Percentiles rank a stretch among this genome's conserved stretches.
phyloP scores from a whole-genome alignment of 768 basidiomycete genomes.

The Rhodotorula babjevae region DNA sequence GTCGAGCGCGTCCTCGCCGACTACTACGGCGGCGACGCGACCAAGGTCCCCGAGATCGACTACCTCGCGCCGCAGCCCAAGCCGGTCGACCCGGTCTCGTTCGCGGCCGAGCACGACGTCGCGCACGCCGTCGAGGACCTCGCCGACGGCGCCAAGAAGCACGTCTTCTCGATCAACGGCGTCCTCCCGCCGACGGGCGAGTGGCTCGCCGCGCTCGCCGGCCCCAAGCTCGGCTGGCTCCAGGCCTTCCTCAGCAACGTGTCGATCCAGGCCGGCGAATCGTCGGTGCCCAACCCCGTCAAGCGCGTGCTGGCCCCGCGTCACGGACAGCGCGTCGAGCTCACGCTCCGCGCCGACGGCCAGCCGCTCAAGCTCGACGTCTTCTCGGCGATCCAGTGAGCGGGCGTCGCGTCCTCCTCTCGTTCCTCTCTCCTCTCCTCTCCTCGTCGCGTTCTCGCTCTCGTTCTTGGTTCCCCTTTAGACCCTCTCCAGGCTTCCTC shows the following conservation, averaged over 20 bases:
- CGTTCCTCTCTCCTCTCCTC: background rate
- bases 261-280: constrained; percentile 78
- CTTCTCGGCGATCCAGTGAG: constrained; percentile 6
- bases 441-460: background rate
- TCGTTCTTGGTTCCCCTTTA: background rate
- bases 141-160: constrained; percentile 56
- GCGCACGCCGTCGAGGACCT: constrained; percentile 52
- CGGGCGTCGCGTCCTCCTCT: constrained; percentile 5
- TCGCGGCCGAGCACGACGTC: constrained; percentile 46
- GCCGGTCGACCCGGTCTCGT: constrained; percentile 22
- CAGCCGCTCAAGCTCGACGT: constrained; percentile 38
- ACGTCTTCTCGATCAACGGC: constrained; percentile 50
- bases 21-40: constrained; percentile 70
- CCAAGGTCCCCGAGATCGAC: constrained; percentile 71
- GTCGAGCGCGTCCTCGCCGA: constrained; percentile 71
- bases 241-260: constrained; percentile 73
- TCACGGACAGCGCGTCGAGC: constrained; percentile 67
- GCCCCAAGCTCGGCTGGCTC: constrained; percentile 76
- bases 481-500: background rate
- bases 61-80: constrained; percentile 65
- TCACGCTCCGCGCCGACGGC: constrained; percentile 46
- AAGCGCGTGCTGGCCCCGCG: constrained; percentile 81
- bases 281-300: constrained; percentile 83
- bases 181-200: constrained; percentile 58
- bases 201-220: constrained; percentile 83